A percentile compares a stretch with the other conserved stretches of the same genome.
Evolutionary conservation across 2,329 filamentous ascomycete species (phyloP).

Genomic region (Pseudogymnoascus sp.): DNA sequence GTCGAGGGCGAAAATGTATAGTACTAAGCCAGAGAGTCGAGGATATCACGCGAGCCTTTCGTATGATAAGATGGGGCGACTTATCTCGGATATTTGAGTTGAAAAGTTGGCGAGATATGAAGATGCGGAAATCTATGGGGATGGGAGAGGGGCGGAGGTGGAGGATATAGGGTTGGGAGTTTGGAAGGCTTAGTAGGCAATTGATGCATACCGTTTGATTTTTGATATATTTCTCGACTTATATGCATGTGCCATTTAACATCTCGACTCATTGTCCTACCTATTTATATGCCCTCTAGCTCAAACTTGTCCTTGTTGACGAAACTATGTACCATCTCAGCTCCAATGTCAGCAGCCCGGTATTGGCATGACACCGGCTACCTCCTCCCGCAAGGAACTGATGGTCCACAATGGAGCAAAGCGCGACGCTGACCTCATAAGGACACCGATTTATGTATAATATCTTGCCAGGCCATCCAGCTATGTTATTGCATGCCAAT

Average conservation of each 20-base stretch:
- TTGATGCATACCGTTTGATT: slow-evolving; percentile 8
- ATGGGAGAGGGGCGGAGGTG: background rate
- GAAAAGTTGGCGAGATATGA: background rate
- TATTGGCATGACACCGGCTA: background rate
- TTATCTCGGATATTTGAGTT: background rate
- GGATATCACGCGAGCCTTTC: background rate
- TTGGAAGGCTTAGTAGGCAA: slow-evolving; percentile 8
- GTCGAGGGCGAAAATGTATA: slow-evolving; percentile 5
- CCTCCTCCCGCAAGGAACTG: background rate
- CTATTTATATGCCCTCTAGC: background rate
- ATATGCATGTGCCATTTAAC: background rate
- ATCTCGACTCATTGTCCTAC: background rate
- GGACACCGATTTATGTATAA: background rate
- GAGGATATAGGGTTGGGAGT: background rate
- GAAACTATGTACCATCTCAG: background rate
- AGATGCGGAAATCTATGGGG: background rate
- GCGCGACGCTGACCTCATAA: background rate
- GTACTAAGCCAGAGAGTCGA: slow-evolving; percentile 4
- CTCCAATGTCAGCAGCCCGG: background rate
- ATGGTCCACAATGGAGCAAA: background rate
- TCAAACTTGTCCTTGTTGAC: background rate
- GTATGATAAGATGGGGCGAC: background rate
- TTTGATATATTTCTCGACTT: background rate
- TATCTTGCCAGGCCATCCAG: background rate
- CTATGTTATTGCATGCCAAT: background rate